Evolutionary conservation across 2,329 filamentous ascomycete genomes (phyloP).

Genomic region (Alternaria arbusti): DNA sequence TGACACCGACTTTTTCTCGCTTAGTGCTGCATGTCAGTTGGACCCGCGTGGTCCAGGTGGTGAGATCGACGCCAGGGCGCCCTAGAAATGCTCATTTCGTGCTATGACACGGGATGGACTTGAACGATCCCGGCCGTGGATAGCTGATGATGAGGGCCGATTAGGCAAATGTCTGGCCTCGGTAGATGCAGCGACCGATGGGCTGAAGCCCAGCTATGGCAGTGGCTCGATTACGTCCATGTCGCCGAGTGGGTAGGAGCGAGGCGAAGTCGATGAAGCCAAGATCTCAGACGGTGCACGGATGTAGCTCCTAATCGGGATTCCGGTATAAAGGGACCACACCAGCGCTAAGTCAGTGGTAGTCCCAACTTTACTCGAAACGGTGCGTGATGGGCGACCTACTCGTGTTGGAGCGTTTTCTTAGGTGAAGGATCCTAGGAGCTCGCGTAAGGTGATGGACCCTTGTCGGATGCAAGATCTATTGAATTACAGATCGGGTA

Average conservation of each 20-base stretch:
- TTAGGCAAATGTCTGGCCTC: constrained; percentile 2
- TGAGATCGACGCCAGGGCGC: not conserved
- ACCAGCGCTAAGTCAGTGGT: not conserved
- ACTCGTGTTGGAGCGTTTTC: not conserved
- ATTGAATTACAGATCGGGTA: constrained; percentile 12
- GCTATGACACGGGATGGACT: not conserved
- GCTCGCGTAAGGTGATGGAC: constrained; percentile 9
- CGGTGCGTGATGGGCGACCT: constrained; percentile 4
- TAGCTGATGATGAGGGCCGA: not conserved
- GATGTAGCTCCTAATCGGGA: constrained; percentile 1
- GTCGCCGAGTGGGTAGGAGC: constrained; percentile 17
- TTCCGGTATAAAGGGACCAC: not conserved
- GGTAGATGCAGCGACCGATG: constrained; percentile 5
- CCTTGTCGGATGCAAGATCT: constrained; percentile 12
- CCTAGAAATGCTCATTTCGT: not conserved
- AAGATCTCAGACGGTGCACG: constrained; percentile 7
- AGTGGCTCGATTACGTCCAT: constrained; percentile 13
- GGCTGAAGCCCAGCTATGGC: constrained; percentile 12
- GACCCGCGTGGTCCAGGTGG: not conserved
- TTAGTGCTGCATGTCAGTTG: not conserved
- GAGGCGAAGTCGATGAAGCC: constrained; percentile 12
- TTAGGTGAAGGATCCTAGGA: not conserved
- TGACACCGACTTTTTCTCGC: constrained; percentile 7
- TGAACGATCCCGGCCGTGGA: not conserved
- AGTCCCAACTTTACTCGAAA: constrained; percentile 3